These are phyloP conservation scores for Phytophthora podocarpi DNA, from an alignment of 352 stramenopile genomes.

Conservation along the genomic window DNA sequence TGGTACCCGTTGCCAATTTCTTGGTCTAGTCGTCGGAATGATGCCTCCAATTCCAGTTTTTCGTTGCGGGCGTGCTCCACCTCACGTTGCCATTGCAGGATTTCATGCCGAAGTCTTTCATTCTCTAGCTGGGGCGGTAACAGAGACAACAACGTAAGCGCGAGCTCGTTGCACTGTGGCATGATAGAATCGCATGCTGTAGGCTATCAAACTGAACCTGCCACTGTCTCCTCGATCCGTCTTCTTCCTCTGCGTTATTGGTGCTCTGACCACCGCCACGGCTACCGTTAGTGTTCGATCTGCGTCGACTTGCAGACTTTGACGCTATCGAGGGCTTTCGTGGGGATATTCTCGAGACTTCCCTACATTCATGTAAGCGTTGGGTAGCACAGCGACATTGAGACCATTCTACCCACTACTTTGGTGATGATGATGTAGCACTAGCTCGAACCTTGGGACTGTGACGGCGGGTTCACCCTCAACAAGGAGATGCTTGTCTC, in stretches of 20 bases:
- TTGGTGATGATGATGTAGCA: too few relatives aligned
- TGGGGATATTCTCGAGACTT: conserved; percentile 26
- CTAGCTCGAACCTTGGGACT: conserved; percentile 16
- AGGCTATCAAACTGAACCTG: conserved; percentile 28
- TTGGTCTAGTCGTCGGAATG: conserved; percentile 58
- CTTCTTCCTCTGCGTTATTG: conserved; percentile 41
- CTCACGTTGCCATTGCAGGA: conserved; percentile 40
- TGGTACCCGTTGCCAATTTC: conserved; percentile 63
- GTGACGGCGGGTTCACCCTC: conserved; percentile 34
- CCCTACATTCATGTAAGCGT: conserved; percentile 5
- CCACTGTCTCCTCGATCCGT: conserved; percentile 10
- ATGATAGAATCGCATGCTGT: too few relatives aligned
- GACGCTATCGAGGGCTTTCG: conserved; percentile 19
- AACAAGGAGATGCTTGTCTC: conserved; percentile 29
- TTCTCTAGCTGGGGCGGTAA: conserved; percentile 29
- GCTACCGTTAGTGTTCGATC: conserved; percentile 1
- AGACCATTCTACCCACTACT: too few relatives aligned
- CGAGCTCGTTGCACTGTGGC: too few relatives aligned
- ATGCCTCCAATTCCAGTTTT: conserved; percentile 47
- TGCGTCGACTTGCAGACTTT: conserved; percentile 6
- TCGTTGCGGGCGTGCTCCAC: conserved; percentile 45
- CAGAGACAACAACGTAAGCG: not conserved
- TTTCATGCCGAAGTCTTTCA: conserved; percentile 30
- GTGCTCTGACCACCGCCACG: conserved; percentile 7
- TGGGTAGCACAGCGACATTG: not conserved